Percentiles rank a stretch among this genome's conserved stretches.
These are phyloP conservation scores for Leccinum broughii DNA, from an alignment of 768 basidiomycete genomes.

Conservation along the genomic window DNA sequence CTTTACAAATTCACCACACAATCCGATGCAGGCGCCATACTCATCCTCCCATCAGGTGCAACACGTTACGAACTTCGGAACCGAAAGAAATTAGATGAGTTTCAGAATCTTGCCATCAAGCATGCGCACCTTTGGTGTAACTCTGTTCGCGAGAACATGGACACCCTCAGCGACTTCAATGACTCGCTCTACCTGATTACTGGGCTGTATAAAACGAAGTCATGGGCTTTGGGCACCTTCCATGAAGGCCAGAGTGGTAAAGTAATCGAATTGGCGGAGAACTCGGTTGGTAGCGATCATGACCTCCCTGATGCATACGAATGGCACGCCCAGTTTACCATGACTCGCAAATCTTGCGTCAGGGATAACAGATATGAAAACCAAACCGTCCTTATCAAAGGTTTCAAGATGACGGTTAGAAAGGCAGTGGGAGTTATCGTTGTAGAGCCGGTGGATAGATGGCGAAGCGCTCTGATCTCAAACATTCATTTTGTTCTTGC, in stretches of 20 bases:
- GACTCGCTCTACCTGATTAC: slow-evolving; percentile 11
- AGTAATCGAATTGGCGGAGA: neutral
- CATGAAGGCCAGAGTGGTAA: neutral
- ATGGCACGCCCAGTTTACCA: neutral
- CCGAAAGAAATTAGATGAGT: neutral
- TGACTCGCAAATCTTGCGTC: neutral
- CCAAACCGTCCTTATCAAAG: slow-evolving; percentile 13
- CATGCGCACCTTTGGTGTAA: slow-evolving; percentile 1
- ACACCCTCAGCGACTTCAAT: no score
- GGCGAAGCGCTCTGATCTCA: neutral
- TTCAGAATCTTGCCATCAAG: neutral
- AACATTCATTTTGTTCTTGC: neutral
- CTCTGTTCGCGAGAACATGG: neutral
- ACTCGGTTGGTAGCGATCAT: neutral
- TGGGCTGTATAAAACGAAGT: neutral
- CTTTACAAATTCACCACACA: neutral
- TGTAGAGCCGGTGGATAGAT: neutral
- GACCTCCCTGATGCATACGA: neutral
- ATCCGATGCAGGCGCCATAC: slow-evolving; percentile 1
- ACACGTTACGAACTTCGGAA: neutral
- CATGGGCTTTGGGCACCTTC: slow-evolving; percentile 6
- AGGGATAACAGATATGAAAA: neutral
- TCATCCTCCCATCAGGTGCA: slow-evolving; percentile 10
- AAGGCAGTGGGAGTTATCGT: neutral
- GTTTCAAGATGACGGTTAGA: slow-evolving; percentile 12